Evolutionary conservation across 2,329 filamentous ascomycete species (phyloP), one percentile per base, ranked within the genome.

Genomic region (Alternaria arborescens): DNA sequence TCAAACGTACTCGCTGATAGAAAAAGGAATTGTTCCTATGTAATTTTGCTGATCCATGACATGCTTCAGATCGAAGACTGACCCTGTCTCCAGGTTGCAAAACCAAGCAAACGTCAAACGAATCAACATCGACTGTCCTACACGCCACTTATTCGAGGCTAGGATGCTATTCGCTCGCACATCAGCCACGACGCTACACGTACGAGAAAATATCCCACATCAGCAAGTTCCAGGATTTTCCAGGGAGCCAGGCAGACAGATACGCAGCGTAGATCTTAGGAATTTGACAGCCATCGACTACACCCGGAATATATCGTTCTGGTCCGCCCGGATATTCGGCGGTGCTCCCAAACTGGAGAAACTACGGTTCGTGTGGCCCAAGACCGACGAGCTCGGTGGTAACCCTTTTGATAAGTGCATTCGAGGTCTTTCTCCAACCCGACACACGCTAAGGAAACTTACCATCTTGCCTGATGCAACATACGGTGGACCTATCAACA

Each of bases 181-280:
- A 18, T 20, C 44, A 18, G 44, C n/a, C 28, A 34, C n/a, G 8
- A 32, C 44, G 30, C 28, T 47, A 32, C 12, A 32, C n/a, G 44
- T 47, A 47, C n/a, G 44, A 32, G 26, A 34, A 4, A 22, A 32
- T 5, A 8, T 5, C 6, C 7, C n/a, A 7, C n/a, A 32, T 5
- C 11, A 5, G 8, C 8, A 3, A 28, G 7, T 5, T n/a, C 11
- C 6, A 30, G 0, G 14, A 20, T 47, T 2, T 1, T 3, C 18
- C n/a, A 16, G n/a, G n/a, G 5, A 18, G n/a, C 14, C 11, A 4
- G n/a, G 20, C 28, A 12, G 14, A 47, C 8, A 26, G 44, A 14
- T 32, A 11, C 6, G 14, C 6, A 32, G 3, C n/a, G 28, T 47
- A 5, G 16, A 34, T 11, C 16, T 48, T 5, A 10, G 1, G 14